These are phyloP conservation scores for Hypoxylon perforatum DNA, from an alignment of 495 filamentous ascomycete species.

Conservation along the genomic window DNA sequence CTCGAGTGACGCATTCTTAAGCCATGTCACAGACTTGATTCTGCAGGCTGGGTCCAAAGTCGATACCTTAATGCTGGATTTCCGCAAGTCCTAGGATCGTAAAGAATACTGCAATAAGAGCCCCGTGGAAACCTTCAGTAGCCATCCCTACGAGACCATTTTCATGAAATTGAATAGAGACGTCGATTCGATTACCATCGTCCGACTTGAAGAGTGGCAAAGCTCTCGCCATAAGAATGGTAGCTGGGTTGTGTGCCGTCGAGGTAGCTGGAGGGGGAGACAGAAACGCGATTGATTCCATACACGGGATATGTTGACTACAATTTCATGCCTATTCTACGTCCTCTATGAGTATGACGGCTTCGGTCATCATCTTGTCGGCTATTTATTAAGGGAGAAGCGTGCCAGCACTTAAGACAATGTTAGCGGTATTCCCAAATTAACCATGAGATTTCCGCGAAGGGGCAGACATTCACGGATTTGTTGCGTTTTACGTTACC, in stretches of 20 bases:
- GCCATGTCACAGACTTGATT: constrained; percentile 44
- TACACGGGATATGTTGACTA: neutral
- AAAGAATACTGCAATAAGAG: constrained; percentile 14
- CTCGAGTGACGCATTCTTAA: constrained; percentile 48
- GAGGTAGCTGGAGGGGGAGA: neutral
- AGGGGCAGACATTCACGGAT: no score
- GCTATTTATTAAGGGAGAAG: no score
- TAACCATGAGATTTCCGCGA: no score
- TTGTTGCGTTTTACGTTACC: no score
- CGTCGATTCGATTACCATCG: constrained; percentile 34
- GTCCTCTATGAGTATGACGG: no score
- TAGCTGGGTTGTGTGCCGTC: constrained; percentile 38
- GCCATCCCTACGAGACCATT: constrained; percentile 51
- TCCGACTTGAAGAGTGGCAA: constrained; percentile 39
- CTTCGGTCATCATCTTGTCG: no score
- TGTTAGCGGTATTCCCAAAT: no score
- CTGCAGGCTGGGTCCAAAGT: constrained; percentile 45
- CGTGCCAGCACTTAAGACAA: no score
- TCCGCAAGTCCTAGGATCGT: constrained; percentile 21
- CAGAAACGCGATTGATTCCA: no score
- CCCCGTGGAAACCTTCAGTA: constrained; percentile 17
- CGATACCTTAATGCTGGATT: constrained; percentile 46
- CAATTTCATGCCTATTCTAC: neutral
- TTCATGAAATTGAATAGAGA: constrained; percentile 45
- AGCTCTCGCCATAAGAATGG: constrained; percentile 19